Percentiles rank a stretch among this genome's conserved stretches.
phyloP scores from a whole-genome alignment of 352 stramenopile species.

The Phytopythium delawarense region DNA sequence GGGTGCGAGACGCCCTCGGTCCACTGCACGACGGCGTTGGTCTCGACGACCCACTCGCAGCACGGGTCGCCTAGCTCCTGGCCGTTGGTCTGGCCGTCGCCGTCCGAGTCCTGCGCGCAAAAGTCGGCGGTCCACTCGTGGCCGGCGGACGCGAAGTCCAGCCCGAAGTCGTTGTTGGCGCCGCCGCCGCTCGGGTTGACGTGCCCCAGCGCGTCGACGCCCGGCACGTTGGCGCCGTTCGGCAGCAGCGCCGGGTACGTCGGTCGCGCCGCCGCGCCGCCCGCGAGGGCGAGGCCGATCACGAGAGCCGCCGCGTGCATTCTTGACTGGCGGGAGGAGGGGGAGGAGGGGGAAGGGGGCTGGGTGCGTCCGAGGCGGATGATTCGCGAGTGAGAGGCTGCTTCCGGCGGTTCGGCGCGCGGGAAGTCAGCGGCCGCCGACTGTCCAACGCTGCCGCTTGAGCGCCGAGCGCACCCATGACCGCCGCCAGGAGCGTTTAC shows the following conservation, averaged over 20 bases:
- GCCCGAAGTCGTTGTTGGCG: conserved; percentile 39
- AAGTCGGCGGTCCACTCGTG: conserved; percentile 34
- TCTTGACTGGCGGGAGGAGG: neutral
- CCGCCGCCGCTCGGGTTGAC: conserved; percentile 21
- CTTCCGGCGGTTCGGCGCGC: too few species aligned
- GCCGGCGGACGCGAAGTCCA: conserved; percentile 28
- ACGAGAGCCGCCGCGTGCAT: neutral
- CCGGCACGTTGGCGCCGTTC: conserved; percentile 27
- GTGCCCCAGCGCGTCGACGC: conserved; percentile 34
- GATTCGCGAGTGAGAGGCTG: neutral
- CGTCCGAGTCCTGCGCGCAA: conserved; percentile 68
- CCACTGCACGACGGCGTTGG: conserved; percentile 20
- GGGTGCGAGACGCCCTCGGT: conserved; percentile 27
- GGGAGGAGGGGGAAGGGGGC: neutral
- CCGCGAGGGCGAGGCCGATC: conserved; percentile 11
- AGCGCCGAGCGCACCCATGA: too few species aligned
- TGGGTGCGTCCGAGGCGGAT: neutral
- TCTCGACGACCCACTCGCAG: conserved; percentile 50
- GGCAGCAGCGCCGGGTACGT: conserved; percentile 22
- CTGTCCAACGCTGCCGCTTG: too few species aligned
- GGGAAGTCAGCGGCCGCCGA: neutral
- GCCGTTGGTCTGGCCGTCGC: conserved; percentile 80
- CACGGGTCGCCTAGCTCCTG: conserved; percentile 82
- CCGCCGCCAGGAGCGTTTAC: too few species aligned
- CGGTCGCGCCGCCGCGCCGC: conserved; percentile 10